A percentile compares a stretch with the other conserved stretches of the same genome.
Conservation (phyloP, 345 rosid genomes). For the Bruguiera gymnorhiza region DNA sequence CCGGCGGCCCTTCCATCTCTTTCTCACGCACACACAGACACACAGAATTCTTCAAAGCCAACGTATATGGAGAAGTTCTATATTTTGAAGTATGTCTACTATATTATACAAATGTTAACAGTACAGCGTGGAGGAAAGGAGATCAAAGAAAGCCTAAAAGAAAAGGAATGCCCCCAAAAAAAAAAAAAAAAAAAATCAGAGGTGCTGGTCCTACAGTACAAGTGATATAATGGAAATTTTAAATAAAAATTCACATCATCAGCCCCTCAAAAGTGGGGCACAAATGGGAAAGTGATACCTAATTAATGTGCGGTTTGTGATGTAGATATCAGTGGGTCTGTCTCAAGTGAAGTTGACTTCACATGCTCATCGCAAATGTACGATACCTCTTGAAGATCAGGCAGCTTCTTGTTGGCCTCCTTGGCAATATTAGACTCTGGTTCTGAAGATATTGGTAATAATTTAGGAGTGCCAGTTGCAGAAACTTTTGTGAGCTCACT, state of each 20-base stretch:
- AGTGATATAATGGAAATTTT: background rate
- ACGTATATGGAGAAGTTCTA: slow-evolving; percentile 3
- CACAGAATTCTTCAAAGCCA: background rate
- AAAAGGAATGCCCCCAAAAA: background rate
- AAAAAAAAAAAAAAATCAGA: background rate
- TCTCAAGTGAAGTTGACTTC: slow-evolving; percentile 44
- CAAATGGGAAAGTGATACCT: slow-evolving; percentile 21
- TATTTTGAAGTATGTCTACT: slow-evolving; percentile 16
- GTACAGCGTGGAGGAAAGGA: slow-evolving; percentile 4
- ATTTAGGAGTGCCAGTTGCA: slow-evolving; percentile 5
- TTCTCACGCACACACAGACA: background rate
- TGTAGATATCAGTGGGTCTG: slow-evolving; percentile 41
- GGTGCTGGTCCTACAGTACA: slow-evolving; percentile 15
- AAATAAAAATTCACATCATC: slow-evolving; percentile 21
- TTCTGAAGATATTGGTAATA: slow-evolving; percentile 27
- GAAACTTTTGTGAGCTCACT: slow-evolving; percentile 52
- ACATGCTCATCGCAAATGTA: slow-evolving; percentile 38
- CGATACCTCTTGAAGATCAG: slow-evolving; percentile 34
- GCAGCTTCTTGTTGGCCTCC: slow-evolving; percentile 10
- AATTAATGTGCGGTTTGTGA: slow-evolving; percentile 22
- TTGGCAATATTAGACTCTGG: slow-evolving; percentile 9
- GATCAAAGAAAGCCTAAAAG: background rate
- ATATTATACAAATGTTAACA: slow-evolving; percentile 20
- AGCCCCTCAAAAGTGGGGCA: slow-evolving; percentile 22
- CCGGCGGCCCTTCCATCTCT: no score